Evolutionary conservation across 306 rosid species (phyloP).

Genomic region (Quercus bicolor): DNA sequence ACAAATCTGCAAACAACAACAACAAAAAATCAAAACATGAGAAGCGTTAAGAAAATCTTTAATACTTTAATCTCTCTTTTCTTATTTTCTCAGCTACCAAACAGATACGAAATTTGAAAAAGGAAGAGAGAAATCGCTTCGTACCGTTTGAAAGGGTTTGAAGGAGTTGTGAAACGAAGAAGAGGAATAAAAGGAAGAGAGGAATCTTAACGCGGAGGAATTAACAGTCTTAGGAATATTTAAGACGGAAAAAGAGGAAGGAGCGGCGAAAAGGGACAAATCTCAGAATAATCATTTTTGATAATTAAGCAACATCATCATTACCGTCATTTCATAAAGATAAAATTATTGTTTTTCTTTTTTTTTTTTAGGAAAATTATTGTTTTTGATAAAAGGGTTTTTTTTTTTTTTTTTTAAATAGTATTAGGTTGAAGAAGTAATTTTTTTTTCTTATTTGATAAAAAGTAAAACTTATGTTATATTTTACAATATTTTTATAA

Average conservation of each 20-base stretch:
- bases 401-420: too few relatives aligned
- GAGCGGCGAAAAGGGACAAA: slow-evolving; percentile 57
- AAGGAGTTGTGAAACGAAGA: slow-evolving; percentile 1
- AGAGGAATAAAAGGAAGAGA: slow-evolving; percentile 3
- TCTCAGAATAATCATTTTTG: slow-evolving; percentile 18
- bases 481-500: too few relatives aligned
- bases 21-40: not conserved
- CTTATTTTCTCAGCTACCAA: slow-evolving; percentile 15
- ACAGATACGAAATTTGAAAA: slow-evolving; percentile 2
- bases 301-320: not conserved
- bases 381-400: too few relatives aligned
- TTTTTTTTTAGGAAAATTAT: too few relatives aligned
- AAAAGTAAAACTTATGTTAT: too few relatives aligned
- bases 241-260: slow-evolving; percentile 36
- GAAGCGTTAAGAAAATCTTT: not conserved
- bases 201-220: slow-evolving; percentile 50
- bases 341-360: too few relatives aligned
- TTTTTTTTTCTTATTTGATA: too few relatives aligned
- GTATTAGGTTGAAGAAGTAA: too few relatives aligned
- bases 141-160: slow-evolving; percentile 24
- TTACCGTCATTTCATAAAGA: too few relatives aligned
- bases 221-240: slow-evolving; percentile 6
- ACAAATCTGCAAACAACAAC: slow-evolving; percentile 5
- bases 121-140: not conserved
- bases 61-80: too few relatives aligned